Base-by-base conservation (phyloP, 73 alveolate species). In the Uronychia binucleata region DNA sequence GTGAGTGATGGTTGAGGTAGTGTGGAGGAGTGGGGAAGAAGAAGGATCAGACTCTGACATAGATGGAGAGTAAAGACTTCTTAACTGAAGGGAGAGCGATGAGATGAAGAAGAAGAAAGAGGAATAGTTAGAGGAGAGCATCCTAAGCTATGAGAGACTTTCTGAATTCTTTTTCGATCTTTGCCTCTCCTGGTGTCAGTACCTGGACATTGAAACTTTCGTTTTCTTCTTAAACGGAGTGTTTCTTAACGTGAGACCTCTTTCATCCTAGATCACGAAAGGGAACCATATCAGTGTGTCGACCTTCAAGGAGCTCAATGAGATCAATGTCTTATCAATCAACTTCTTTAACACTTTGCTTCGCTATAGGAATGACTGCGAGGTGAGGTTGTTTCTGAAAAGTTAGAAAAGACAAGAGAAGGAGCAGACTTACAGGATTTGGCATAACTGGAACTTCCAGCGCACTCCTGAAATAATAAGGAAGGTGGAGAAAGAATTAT, bases 141-240 rank as follows among this genome's bases (percentile, higher is more conserved):
- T 77, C 19, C 74, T 90, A 5, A 91, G 83, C 30, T 90, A 78
- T 58, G 95, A 90, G 77, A n/a, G 95, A 19, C 88, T 90, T 26
- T 85, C 92, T 35, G 95, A 90, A 86, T 90, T 90, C 80, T 90
- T 90, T 92, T 90, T 90, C 59, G 95, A 90, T 34, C 80, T 90
- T n/a, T 90, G 95, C 35, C 90, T 90, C 25, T 90, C 95, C 28
- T 90, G 95, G 95, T 90, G 95, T 33, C 85, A 90, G 75, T 78
- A 79, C 87, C 86, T 90, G 5, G 95, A 90, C 57, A 79, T 90
- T 5, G 95, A 90, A 79, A 85, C 91, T 29, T 90, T 86, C 60
- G 59, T 90, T 14, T 90, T 86, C 79, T 90, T 90, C 82, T 34
- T 90, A 13, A 90, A 90, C 58, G 96, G 96, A 5, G 90, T 90